Evolutionary conservation across 2,329 filamentous ascomycete genomes (phyloP), one percentile per base, ranked within the genome.

Genomic region (Cladosporium sp.): DNA sequence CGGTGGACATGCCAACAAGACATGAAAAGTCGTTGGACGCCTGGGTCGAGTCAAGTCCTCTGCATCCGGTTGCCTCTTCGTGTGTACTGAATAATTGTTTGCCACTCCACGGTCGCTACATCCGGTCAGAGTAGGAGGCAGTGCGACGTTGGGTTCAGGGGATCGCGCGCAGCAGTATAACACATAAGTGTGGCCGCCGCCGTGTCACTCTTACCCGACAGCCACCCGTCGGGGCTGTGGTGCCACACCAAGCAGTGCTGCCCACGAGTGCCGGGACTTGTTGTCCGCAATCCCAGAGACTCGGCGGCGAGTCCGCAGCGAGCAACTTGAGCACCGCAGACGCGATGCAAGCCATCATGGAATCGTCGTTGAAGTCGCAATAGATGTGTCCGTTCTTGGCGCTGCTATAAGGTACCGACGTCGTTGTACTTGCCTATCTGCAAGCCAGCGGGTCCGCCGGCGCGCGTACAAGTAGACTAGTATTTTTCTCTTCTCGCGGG

Each of bases 391-490:
- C 30, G 18, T 40, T 41, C 45, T 48, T 48, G 45, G 45, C 45
- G 30, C 30, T n/a, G 29, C 17, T 24, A 18, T 12, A 34, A 48
- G 37, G 24, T 34, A 32, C 37, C 20, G 20, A 39, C 22, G 32
- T 39, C 37, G 24, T 24, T 48, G 45, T 47, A 40, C 34, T 32
- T 39, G 17, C 44, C 36, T 15, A 20, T 12, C 37, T 34, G 45
- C 45, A 48, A 17, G 45, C 29, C 37, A 32, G 37, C 37, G 36
- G 45, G 45, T 48, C 45, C 34, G 17, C 17, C 24, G 29, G 45
- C 38, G 45, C 45, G 45, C 37, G 45, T 48, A 40, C 45, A 27
- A 18, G 37, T 48, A 41, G 17, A n/a, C 24, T 34, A 47, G 36
- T 20, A n/a, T n/a, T n/a, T n/a, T n/a, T n/a, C n/a, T n/a, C n/a